phyloP scores from a whole-genome alignment of 1,284 basidiomycete genomes.

The Cryptococcus sp. region DNA sequence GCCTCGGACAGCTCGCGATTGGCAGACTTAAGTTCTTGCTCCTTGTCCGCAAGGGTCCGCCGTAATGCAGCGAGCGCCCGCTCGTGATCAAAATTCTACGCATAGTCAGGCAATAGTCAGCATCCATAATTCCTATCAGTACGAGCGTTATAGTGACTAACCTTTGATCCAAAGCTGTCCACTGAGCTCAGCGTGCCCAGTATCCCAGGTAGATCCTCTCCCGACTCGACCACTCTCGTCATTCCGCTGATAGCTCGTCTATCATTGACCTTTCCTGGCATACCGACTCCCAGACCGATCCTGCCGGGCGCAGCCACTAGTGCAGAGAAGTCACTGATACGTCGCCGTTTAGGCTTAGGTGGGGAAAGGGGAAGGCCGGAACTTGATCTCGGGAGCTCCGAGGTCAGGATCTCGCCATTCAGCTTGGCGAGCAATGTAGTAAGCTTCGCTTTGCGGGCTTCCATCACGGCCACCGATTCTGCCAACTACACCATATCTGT shows the following conservation, averaged over 20 bases:
- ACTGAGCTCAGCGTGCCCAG: constrained; percentile 20
- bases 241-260: constrained; percentile 49
- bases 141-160: not conserved
- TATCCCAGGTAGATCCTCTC: constrained; percentile 28
- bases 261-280: constrained; percentile 28
- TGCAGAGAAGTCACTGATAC: constrained; percentile 49
- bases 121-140: no score
- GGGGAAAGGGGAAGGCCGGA: constrained; percentile 25
- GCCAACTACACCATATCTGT: constrained; percentile 31
- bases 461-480: constrained; percentile 45
- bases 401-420: constrained; percentile 50
- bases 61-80: constrained; percentile 32
- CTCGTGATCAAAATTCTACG: constrained; percentile 36
- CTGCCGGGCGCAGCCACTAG: constrained; percentile 22
- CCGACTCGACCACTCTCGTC: constrained; percentile 34
- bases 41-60: constrained; percentile 33
- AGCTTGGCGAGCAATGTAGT: constrained; percentile 45
- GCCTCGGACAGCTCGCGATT: constrained; percentile 23
- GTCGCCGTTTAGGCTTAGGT: constrained; percentile 40
- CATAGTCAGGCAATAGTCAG: not conserved
- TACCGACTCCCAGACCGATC: constrained; percentile 37
- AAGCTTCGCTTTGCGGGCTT: constrained; percentile 45
- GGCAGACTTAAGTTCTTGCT: constrained; percentile 27
- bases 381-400: constrained; percentile 35
- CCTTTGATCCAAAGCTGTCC: constrained; percentile 8